Conservation (phyloP, 768 basidiomycete species). For the Suillus variegatus region DNA sequence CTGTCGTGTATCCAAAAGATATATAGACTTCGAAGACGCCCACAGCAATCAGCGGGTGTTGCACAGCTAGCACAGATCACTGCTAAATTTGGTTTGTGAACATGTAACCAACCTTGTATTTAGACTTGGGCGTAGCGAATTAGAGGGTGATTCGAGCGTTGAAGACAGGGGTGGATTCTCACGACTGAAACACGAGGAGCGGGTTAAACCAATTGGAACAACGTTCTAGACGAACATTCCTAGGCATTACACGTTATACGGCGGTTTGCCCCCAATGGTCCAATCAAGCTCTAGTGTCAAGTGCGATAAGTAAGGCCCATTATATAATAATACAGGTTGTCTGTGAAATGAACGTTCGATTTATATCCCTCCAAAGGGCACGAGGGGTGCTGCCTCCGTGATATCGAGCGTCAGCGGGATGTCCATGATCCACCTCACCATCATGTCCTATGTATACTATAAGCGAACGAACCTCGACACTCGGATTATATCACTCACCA, state of each 20-base stretch:
- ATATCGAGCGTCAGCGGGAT: slow-evolving; percentile 40
- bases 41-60: background rate
- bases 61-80: background rate
- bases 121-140: background rate
- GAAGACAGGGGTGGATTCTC: background rate
- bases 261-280: too few relatives aligned
- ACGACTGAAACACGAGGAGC: background rate
- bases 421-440: slow-evolving; percentile 60
- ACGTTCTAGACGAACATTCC: background rate
- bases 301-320: slow-evolving; percentile 4
- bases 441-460: slow-evolving; percentile 47
- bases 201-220: background rate
- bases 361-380: background rate
- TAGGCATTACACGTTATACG: background rate
- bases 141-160: background rate
- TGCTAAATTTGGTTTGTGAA: background rate
- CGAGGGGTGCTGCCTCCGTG: background rate
- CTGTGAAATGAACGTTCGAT: too few relatives aligned
- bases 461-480: background rate
- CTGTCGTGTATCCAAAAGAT: background rate
- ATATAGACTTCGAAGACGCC: background rate
- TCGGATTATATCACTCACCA: slow-evolving; percentile 46
- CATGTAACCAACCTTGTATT: background rate
- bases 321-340: background rate
- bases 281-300: background rate